Percentiles rank a stretch among this genome's conserved stretches.
Evolutionary conservation across 768 basidiomycete species (phyloP).

Genomic region (Suillus tomentosus): DNA sequence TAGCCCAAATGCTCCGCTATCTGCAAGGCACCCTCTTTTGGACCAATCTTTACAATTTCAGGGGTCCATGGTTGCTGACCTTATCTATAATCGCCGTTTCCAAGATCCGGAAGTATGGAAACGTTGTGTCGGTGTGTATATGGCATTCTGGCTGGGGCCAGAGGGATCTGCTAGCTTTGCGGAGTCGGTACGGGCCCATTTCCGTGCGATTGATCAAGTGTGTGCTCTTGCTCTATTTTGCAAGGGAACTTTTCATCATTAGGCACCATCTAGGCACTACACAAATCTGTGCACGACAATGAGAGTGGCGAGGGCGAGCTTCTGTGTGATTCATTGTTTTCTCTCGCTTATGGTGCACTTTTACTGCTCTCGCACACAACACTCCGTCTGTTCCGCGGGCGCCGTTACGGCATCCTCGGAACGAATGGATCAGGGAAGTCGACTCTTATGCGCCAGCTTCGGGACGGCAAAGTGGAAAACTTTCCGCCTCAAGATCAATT

Average conservation of each 20-base stretch:
- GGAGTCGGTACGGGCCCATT: constrained; percentile 69
- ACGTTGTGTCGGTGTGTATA: constrained; percentile 71
- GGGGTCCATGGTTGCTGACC: constrained; percentile 74
- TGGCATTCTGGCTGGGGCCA: constrained; percentile 69
- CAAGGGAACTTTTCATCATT: constrained; percentile 14
- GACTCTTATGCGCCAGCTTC: constrained; percentile 92
- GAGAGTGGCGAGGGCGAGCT: constrained; percentile 77
- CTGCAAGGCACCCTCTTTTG: constrained; percentile 58
- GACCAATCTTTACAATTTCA: constrained; percentile 67
- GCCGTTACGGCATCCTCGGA: constrained; percentile 93
- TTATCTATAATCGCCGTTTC: constrained; percentile 63
- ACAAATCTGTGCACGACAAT: constrained; percentile 43
- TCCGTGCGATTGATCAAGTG: constrained; percentile 75
- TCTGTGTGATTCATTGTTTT: constrained; percentile 92
- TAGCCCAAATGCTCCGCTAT: constrained; percentile 52
- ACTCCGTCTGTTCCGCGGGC: constrained; percentile 85
- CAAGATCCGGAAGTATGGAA: constrained; percentile 59
- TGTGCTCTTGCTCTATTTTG: constrained; percentile 19
- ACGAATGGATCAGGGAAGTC: constrained; percentile 97
- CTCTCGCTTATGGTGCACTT: constrained; percentile 92
- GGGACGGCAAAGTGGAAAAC: constrained; percentile 94
- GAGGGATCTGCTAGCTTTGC: constrained; percentile 52
- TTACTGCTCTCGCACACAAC: constrained; percentile 93
- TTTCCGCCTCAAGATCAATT: constrained; percentile 89
- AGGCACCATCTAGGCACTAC: constrained; percentile 52